phyloP scores from a whole-genome alignment of 2,329 filamentous ascomycete species.

The Aspergillus jensenii region DNA sequence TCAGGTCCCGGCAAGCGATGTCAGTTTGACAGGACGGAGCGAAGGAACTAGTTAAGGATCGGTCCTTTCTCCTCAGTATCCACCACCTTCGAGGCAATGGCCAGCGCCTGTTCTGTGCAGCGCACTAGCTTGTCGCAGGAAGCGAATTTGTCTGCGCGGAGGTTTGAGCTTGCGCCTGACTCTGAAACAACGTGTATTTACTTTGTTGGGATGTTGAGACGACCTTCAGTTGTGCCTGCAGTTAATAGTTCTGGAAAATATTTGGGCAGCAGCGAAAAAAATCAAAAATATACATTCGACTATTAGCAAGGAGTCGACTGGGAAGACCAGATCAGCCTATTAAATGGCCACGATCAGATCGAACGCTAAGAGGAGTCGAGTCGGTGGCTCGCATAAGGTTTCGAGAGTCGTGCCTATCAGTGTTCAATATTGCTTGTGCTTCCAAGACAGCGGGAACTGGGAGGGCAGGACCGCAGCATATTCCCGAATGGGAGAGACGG shows the following conservation, averaged over 20 bases:
- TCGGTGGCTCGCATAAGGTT: too few relatives aligned
- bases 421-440: too few relatives aligned
- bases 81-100: background rate
- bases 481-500: background rate
- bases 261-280: background rate
- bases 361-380: background rate
- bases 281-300: background rate
- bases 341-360: constrained; percentile 2
- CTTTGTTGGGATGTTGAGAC: too few relatives aligned
- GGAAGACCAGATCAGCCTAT: background rate
- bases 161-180: background rate
- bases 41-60: background rate
- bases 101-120: background rate
- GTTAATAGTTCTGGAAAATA: background rate
- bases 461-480: too few relatives aligned
- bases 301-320: background rate
- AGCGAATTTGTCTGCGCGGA: background rate
- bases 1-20: constrained; percentile 5
- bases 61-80: background rate
- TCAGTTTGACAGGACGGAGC: background rate
- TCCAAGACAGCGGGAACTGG: too few relatives aligned
- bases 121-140: background rate
- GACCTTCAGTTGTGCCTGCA: too few relatives aligned
- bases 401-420: too few relatives aligned
- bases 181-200: background rate